Evolutionary conservation across 2,329 filamentous ascomycete species (phyloP), one percentile per base, ranked within the genome.

Genomic region (Ophiostoma tasmaniense): DNA sequence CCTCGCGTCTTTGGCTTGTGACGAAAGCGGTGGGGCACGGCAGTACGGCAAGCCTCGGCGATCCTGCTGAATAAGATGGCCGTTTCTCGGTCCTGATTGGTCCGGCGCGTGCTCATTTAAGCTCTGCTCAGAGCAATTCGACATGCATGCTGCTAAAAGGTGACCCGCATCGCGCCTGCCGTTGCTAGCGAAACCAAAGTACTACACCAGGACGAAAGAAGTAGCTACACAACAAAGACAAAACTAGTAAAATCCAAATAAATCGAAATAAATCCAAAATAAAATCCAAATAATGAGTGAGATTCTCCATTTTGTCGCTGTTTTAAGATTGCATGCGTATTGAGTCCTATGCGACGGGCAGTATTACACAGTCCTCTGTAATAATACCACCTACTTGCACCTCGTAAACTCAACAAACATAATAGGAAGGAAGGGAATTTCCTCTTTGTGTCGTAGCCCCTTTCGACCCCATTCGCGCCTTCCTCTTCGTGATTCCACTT

Each of bases 1-100:
- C 35, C 37, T 67, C 62, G 52, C 67, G 64, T 42, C 28, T 39
- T 68, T 70, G 20, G 69, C 65, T 69, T 67, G 67, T 70, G 69
- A 68, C 61, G 61, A 71, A 62, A 55, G 69, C 67, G 69, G 69
- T 70, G 64, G 3, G 3, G 2, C 3, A 8, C 17, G 69, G 69
- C 69, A 70, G 61, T 67, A 65, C 25, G 1, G 13, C 14, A 10
- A 59, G 62, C 62, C 66, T 64, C 67, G 61, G 62, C 61, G 35
- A 37, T 20, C 33, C 25, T 39, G 68, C 35, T 52, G 39, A 66
- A 64, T 64, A 68, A 64, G 25, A 25, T 20, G 20, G 2, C 7
- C 33, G n/a, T 39, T 42, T 1, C 25, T 22, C n/a, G 7, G 10
- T 1, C 3, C 25, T 67, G 64, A 70, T 70, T 70, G 69, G 69